These are phyloP conservation scores for Kalanchoe fedtschenkoi DNA, from an alignment of 164 flowering plant genomes.

Conservation along the genomic window DNA sequence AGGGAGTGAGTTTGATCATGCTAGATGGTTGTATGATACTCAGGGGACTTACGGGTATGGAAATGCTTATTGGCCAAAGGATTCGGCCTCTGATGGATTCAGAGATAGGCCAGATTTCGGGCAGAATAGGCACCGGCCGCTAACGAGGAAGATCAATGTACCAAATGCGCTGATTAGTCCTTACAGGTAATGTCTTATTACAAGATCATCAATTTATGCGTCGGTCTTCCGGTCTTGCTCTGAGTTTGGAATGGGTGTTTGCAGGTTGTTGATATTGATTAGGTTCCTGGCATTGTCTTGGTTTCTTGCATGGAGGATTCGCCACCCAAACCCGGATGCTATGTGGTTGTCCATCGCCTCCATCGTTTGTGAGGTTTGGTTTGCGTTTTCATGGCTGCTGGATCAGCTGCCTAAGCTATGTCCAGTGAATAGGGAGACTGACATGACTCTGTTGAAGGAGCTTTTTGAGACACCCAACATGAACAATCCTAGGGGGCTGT, in stretches of 20 bases:
- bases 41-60: constrained; percentile 95
- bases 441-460: constrained; percentile 60
- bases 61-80: constrained; percentile 84
- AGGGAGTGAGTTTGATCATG: constrained; percentile 59
- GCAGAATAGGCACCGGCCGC: constrained; percentile 49
- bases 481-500: constrained; percentile 65
- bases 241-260: constrained; percentile 3
- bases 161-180: constrained; percentile 87
- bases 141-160: constrained; percentile 61
- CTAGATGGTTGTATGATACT: constrained; percentile 74
- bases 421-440: constrained; percentile 67
- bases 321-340: constrained; percentile 75
- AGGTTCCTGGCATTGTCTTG: constrained; percentile 63
- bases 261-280: constrained; percentile 54
- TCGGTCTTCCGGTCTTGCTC: not conserved
- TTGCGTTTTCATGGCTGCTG: constrained; percentile 81
- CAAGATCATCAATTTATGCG: not conserved
- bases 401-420: constrained; percentile 94
- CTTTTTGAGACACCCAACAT: constrained; percentile 65
- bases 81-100: constrained; percentile 34
- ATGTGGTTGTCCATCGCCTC: constrained; percentile 94
- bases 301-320: constrained; percentile 70
- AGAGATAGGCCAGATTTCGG: constrained; percentile 68
- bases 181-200: constrained; percentile 41
- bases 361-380: constrained; percentile 69